Percentiles rank a stretch among this genome's conserved stretches.
Evolutionary conservation across 2,329 filamentous ascomycete genomes (phyloP).

Genomic region (Cercospora sp.): DNA sequence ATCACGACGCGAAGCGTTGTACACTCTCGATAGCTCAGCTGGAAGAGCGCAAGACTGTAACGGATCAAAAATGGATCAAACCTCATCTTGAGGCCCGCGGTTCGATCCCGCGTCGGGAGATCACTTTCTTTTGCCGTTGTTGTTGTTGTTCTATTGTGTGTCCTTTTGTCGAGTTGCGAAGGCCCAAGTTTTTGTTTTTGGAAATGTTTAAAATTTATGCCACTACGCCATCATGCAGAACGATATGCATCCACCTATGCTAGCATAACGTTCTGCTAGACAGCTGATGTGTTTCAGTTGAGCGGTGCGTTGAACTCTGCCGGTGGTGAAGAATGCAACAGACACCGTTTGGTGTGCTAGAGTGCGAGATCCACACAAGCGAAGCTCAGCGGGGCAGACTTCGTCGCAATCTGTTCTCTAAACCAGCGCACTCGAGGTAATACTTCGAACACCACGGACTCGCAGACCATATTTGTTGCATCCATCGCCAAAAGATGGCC

Average conservation of each 20-base stretch:
- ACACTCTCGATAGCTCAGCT: conserved; percentile 34
- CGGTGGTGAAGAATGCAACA: no score
- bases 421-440: background rate
- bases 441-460: background rate
- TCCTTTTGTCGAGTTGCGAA: no score
- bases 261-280: no score
- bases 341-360: no score
- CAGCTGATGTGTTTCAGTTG: no score
- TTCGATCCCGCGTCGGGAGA: conserved; percentile 23
- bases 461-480: background rate
- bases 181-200: background rate
- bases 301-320: no score
- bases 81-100: conserved; percentile 22
- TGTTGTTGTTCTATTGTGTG: no score
- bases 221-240: no score
- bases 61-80: conserved; percentile 12
- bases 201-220: no score
- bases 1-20: background rate
- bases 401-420: background rate
- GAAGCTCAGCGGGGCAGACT: background rate
- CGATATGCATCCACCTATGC: no score
- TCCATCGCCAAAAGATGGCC: conserved; percentile 20
- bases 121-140: background rate
- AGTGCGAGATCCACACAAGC: background rate
- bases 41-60: conserved; percentile 21